phyloP scores from a whole-genome alignment of 2,329 filamentous ascomycete genomes.

The Exophiala xenobiotica region DNA sequence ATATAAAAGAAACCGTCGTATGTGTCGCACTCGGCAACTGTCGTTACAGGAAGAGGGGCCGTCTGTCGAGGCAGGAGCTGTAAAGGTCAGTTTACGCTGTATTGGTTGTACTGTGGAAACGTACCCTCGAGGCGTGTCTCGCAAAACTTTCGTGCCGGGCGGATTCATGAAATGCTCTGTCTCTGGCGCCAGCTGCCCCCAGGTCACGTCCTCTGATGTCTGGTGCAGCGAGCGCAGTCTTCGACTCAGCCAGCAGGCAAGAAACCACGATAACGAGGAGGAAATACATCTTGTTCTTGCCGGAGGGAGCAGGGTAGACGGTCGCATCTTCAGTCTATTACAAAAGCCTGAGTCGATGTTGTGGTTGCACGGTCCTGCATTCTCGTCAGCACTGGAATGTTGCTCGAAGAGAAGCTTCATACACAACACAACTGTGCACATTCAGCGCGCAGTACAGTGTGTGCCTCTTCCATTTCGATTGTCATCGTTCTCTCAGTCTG shows the following conservation, averaged over 20 bases:
- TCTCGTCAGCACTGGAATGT: constrained; percentile 21
- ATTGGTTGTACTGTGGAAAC: not conserved
- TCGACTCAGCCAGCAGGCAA: constrained; percentile 1
- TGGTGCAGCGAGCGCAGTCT: not conserved
- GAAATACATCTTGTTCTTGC: constrained; percentile 2
- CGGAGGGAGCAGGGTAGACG: too few relatives aligned
- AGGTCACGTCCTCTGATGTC: not conserved
- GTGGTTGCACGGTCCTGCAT: constrained; percentile 19
- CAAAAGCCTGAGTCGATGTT: constrained; percentile 11
- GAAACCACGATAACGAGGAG: constrained; percentile 3
- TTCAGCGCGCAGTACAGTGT: not conserved
- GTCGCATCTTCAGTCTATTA: too few relatives aligned
- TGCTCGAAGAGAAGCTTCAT: not conserved
- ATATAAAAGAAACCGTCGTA: constrained; percentile 25
- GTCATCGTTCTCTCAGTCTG: not conserved
- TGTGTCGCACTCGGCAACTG: constrained; percentile 15
- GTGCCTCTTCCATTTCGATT: not conserved
- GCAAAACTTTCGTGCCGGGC: not conserved
- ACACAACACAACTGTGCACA: not conserved
- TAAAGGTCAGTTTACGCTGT: not conserved
- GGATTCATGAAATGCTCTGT: constrained; percentile 2
- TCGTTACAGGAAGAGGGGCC: constrained; percentile 12
- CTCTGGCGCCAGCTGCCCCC: not conserved
- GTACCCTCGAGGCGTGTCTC: not conserved
- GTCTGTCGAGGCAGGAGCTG: constrained; percentile 3